Evolutionary conservation across 2,329 filamentous ascomycete genomes (phyloP).

Genomic region (Sporothrix dimorphospora): DNA sequence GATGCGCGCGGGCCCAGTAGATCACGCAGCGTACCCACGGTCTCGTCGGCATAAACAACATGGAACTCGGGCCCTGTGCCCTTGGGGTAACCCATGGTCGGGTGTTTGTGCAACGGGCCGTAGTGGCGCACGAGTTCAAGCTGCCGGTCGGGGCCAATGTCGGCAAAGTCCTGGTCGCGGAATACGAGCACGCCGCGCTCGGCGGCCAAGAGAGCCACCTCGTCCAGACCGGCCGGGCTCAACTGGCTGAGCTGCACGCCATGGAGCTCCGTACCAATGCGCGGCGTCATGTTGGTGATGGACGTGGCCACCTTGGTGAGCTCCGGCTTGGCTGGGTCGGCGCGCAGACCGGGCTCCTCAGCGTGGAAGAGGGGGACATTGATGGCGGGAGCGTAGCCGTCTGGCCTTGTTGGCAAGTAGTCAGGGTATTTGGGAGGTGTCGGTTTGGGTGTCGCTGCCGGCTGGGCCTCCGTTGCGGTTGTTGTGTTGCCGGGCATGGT

Average conservation of each 20-base stretch:
- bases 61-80: slow-evolving; percentile 68
- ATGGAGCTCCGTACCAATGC: slow-evolving; percentile 68
- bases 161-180: slow-evolving; percentile 67
- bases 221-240: slow-evolving; percentile 65
- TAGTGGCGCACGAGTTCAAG: slow-evolving; percentile 66
- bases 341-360: slow-evolving; percentile 69
- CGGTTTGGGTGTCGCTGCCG: not conserved
- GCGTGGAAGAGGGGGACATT: slow-evolving; percentile 61
- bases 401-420: slow-evolving; percentile 66
- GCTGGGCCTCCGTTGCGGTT: not conserved
- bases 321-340: slow-evolving; percentile 64
- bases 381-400: slow-evolving; percentile 62
- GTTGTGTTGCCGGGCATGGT: not conserved
- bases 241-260: slow-evolving; percentile 69
- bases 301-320: slow-evolving; percentile 56
- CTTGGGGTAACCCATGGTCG: slow-evolving; percentile 64
- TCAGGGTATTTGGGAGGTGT: slow-evolving; percentile 52
- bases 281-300: slow-evolving; percentile 63
- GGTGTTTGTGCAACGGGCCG: slow-evolving; percentile 69
- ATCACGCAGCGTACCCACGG: slow-evolving; percentile 50
- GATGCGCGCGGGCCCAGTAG: slow-evolving; percentile 68
- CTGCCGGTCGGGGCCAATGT: slow-evolving; percentile 65
- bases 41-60: slow-evolving; percentile 71
- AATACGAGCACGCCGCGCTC: slow-evolving; percentile 72
- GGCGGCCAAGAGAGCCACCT: slow-evolving; percentile 70